These are phyloP conservation scores for Nakaseomyces glabratus DNA, from an alignment of 1,139 yeast species.

Conservation along the genomic window DNA sequence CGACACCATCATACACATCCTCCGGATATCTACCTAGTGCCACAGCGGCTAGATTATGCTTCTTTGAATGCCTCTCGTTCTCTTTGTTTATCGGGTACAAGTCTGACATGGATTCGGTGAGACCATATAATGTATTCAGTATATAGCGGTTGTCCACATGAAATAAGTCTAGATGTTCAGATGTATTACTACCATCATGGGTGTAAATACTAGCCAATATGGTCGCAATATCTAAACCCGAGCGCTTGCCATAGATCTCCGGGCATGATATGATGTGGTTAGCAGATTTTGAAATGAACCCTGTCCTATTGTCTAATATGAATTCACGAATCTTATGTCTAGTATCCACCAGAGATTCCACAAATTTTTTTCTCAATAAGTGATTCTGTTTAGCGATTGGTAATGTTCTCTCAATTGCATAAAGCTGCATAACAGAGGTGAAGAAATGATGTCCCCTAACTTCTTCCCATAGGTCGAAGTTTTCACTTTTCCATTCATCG, in stretches of 20 bases:
- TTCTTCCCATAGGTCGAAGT: constrained; percentile 96
- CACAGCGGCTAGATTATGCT: constrained; percentile 37
- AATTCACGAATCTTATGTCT: constrained; percentile 14
- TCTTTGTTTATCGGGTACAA: constrained; percentile 67
- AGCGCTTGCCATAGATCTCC: constrained; percentile 38
- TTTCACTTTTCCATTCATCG: constrained; percentile 51
- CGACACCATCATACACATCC: constrained; percentile 78
- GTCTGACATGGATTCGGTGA: constrained; percentile 58
- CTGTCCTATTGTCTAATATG: neutral
- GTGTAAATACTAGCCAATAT: constrained; percentile 60
- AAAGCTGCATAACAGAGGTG: constrained; percentile 64
- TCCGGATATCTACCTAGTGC: constrained; percentile 92
- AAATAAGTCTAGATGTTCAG: constrained; percentile 41
- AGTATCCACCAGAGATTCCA: constrained; percentile 14
- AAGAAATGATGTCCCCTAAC: constrained; percentile 65
- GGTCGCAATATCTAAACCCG: constrained; percentile 75
- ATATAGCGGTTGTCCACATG: constrained; percentile 47
- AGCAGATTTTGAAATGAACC: neutral
- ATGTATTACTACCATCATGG: constrained; percentile 42
- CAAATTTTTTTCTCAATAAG: neutral
- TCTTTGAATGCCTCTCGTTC: constrained; percentile 33
- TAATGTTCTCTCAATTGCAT: constrained; percentile 56
- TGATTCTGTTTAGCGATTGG: constrained; percentile 32
- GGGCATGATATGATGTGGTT: constrained; percentile 32
- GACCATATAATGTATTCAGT: constrained; percentile 47